Conservation (phyloP, 1,284 basidiomycete genomes). For the Pterula multifida region DNA sequence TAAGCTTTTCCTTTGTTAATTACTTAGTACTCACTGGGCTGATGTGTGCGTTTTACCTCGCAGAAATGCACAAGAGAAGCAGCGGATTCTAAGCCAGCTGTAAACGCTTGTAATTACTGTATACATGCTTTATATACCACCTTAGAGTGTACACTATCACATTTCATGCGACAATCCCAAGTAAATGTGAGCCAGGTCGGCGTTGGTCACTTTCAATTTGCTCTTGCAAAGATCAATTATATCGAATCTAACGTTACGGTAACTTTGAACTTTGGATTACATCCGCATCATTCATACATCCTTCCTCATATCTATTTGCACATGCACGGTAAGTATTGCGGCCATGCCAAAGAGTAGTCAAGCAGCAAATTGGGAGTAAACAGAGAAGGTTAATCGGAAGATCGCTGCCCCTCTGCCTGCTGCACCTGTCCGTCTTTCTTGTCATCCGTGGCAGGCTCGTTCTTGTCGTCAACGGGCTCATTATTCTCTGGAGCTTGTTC, state of each 20-base stretch:
- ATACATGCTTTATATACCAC: no score
- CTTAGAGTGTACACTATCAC: no score
- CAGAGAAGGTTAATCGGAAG: constrained; percentile 12
- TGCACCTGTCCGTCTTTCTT: constrained; percentile 16
- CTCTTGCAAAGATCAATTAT: no score
- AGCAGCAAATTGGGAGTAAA: not conserved
- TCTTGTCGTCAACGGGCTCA: constrained; percentile 17
- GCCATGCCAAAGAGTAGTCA: not conserved
- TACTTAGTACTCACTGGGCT: not conserved
- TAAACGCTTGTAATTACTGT: no score
- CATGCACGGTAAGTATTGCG: not conserved
- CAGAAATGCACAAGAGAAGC: not conserved
- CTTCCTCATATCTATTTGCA: not conserved
- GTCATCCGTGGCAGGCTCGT: constrained; percentile 12
- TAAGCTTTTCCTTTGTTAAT: not conserved
- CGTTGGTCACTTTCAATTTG: no score
- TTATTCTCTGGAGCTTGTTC: constrained; percentile 20
- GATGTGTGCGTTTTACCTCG: not conserved
- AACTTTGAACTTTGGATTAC: no score
- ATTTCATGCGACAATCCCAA: no score
- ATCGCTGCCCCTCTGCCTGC: constrained; percentile 17
- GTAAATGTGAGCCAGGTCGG: no score
- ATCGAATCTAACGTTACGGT: no score
- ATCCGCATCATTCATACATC: not conserved
- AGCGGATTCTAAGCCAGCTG: not conserved